Evolutionary conservation across 1,284 basidiomycete species (phyloP), one percentile per base, ranked within the genome.

Genomic region (Irpex lacteus): DNA sequence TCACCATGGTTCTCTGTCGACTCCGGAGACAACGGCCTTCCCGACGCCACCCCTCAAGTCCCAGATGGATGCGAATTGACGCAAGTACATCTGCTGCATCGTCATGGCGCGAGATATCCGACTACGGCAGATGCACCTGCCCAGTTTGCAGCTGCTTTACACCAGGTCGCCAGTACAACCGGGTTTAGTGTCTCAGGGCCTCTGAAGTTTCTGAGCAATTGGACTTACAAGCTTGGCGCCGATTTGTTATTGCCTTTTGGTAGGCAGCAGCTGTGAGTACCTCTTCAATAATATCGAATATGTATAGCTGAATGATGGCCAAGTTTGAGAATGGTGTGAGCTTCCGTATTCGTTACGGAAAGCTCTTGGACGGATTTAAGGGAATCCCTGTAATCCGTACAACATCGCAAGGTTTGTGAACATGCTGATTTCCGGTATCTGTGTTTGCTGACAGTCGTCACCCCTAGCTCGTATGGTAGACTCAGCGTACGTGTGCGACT

Each of bases 301-400:
- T 50, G 38, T 26, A 54, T 61, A 57, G 4, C 6, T 7, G 6
- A 9, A n/a, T 26, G 18, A 21, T 49, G 44, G 32, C 26, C 56
- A 85, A 82, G 8, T 83, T 82, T 59, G 76, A 83, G 47, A 75
- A 84, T 6, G 83, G 84, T 4, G 77, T 82, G 38, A 80, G 77
- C 1, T 81, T 82, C 65, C 76, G 82, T 44, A 74, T 84, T 19
- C 82, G 85, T 72, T 90, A 88, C 69, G 88, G 86, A 62, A 73
- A 79, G 21, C 74, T 89, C 5, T 73, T 89, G 21, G 84, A 87
- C 67, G 79, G 77, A 52, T 84, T 86, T 69, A 75, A 71, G 13
- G 73, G 78, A 26, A 75, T 85, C 18, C 84, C 85, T 49, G 85
- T 90, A 6, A 86, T 86, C 72, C 82, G 89, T 18, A 88, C 87